A percentile compares a stretch with the other conserved stretches of the same genome.
Evolutionary conservation across 2,329 filamentous ascomycete species (phyloP).

Genomic region (Aspergillus tamarii): DNA sequence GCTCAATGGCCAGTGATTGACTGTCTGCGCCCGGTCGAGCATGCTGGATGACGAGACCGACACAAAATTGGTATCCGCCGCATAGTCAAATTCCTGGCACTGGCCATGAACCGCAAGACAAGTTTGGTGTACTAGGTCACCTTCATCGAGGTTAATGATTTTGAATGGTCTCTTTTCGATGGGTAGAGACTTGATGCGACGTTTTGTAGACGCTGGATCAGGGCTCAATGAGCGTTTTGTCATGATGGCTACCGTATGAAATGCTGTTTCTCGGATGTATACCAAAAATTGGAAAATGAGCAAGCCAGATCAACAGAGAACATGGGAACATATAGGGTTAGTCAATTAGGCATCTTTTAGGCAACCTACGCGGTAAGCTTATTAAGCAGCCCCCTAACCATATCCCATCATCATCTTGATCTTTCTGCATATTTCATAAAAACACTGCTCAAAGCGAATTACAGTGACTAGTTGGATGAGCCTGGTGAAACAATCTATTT

Average conservation of each 20-base stretch:
- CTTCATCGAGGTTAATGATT: background rate
- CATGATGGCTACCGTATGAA: background rate
- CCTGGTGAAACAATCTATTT: too few species aligned
- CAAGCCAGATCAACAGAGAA: rapidly evolving
- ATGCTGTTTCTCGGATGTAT: too few species aligned
- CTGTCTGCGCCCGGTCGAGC: background rate
- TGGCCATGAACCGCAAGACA: background rate
- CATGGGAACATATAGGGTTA: too few species aligned
- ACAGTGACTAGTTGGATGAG: too few species aligned
- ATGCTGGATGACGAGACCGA: background rate
- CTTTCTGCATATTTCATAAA: too few species aligned
- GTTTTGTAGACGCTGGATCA: background rate
- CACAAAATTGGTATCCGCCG: background rate
- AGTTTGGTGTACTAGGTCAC: background rate
- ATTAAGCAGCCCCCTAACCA: too few species aligned
- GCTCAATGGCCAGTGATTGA: background rate
- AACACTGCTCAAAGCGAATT: too few species aligned
- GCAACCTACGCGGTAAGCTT: too few species aligned
- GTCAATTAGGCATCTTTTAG: too few species aligned
- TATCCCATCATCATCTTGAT: too few species aligned
- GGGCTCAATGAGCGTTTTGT: background rate
- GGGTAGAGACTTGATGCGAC: background rate
- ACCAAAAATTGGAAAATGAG: too few species aligned
- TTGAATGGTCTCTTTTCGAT: background rate
- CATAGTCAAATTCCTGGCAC: background rate